phyloP scores from a whole-genome alignment of 495 filamentous ascomycete species.

The Pyrenula aspistea region DNA sequence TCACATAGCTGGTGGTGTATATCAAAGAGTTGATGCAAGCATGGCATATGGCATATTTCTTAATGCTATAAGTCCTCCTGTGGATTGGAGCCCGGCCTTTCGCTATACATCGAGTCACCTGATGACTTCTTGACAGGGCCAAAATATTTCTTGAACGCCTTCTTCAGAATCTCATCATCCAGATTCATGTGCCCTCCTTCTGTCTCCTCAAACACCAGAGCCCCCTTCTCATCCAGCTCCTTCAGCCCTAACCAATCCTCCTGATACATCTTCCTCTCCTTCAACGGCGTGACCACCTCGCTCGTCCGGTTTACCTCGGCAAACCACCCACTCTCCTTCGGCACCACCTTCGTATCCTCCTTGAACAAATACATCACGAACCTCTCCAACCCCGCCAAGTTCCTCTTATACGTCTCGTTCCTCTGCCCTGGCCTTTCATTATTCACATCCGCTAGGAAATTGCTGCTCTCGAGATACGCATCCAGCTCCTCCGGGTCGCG shows the following conservation, averaged over 20 bases:
- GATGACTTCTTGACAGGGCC: too few relatives aligned
- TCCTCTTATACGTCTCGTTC: constrained; percentile 61
- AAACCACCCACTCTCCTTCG: constrained; percentile 89
- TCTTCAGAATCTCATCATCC: constrained; percentile 49
- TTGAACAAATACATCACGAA: constrained; percentile 88
- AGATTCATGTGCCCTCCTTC: constrained; percentile 80
- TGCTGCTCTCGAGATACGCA: constrained; percentile 68
- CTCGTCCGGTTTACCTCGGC: constrained; percentile 64
- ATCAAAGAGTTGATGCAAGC: too few relatives aligned
- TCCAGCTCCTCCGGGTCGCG: constrained; percentile 61
- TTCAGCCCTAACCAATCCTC: constrained; percentile 93
- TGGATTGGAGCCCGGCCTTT: too few relatives aligned
- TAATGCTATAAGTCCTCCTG: too few relatives aligned
- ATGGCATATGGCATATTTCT: too few relatives aligned
- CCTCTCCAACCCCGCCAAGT: constrained; percentile 55
- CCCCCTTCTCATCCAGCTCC: constrained; percentile 66
- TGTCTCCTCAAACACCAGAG: constrained; percentile 56
- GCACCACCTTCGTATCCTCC: constrained; percentile 75
- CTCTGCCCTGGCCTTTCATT: constrained; percentile 65
- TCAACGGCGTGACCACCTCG: constrained; percentile 50
- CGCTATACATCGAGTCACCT: too few relatives aligned
- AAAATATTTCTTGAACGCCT: constrained; percentile 64
- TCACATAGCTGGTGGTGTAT: too few relatives aligned
- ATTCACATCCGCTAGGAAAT: constrained; percentile 97
- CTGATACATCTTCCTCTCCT: constrained; percentile 62